Conservation (phyloP, 176 grass and related monocot genomes). For the Secale cereale region DNA sequence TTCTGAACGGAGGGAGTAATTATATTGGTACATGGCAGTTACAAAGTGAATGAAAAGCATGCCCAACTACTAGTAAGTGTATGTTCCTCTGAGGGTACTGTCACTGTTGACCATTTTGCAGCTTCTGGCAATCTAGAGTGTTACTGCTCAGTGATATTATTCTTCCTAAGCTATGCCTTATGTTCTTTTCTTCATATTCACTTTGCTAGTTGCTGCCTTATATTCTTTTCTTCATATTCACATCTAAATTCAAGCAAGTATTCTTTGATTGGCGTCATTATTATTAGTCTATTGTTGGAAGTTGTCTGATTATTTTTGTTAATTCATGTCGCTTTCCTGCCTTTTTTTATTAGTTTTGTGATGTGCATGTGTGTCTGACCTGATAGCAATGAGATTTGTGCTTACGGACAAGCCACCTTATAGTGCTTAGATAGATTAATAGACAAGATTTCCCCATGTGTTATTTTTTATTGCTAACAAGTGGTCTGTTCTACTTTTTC, state of each 20-base stretch:
- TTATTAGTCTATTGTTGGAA: not conserved
- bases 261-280: not conserved
- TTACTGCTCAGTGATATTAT: not conserved
- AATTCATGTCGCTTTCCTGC: not conserved
- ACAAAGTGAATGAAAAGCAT: not conserved
- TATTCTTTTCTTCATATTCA: not conserved
- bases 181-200: not conserved
- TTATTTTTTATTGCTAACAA: conserved; percentile 19
- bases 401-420: not conserved
- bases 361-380: not conserved
- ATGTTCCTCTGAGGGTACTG: not conserved
- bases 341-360: not conserved
- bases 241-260: not conserved
- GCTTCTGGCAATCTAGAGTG: not conserved
- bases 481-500: conserved; percentile 11
- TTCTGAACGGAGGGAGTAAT: not conserved
- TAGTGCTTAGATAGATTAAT: not conserved
- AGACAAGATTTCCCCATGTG: not conserved
- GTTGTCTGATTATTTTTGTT: not conserved
- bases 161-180: not conserved
- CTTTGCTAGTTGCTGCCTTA: not conserved
- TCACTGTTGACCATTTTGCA: conserved; percentile 11
- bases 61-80: not conserved
- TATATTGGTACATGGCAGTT: not conserved
- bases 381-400: not conserved